Percentiles rank a stretch among this genome's conserved stretches.
Evolutionary conservation across 1,284 basidiomycete genomes (phyloP).

Genomic region (Cryptococcus neoformans): DNA sequence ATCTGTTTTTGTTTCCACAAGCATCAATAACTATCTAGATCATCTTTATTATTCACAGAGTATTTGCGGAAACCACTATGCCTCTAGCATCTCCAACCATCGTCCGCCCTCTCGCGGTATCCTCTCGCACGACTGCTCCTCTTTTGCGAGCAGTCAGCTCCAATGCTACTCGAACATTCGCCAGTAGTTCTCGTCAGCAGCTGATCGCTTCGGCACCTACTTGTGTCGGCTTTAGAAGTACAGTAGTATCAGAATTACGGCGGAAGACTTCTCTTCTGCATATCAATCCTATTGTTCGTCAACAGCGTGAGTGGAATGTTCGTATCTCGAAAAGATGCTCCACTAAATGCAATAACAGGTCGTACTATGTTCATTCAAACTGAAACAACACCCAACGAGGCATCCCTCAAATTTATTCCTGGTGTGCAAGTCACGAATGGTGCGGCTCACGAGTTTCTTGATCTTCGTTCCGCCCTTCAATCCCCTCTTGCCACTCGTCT

Average conservation of each 20-base stretch:
- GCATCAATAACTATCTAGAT: too few species aligned
- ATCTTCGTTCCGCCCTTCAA: slow-evolving; percentile 74
- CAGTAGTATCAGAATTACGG: slow-evolving; percentile 3
- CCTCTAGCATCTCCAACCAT: slow-evolving; percentile 1
- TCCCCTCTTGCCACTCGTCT: slow-evolving; percentile 91
- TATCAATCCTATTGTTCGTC: not conserved
- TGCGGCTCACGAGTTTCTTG: slow-evolving; percentile 86
- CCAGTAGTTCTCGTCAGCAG: slow-evolving; percentile 10
- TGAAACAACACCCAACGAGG: slow-evolving; percentile 94
- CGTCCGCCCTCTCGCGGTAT: slow-evolving; percentile 30
- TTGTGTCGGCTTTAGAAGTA: not conserved
- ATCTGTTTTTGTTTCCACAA: not conserved
- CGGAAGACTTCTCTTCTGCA: slow-evolving; percentile 1
- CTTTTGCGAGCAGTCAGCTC: not conserved
- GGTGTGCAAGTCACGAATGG: slow-evolving; percentile 77
- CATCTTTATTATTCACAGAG: not conserved
- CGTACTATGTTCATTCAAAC: slow-evolving; percentile 97
- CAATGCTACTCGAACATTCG: slow-evolving; percentile 12
- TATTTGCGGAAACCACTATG: slow-evolving; percentile 1
- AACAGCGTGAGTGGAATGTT: slow-evolving; percentile 19
- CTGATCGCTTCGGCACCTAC: slow-evolving; percentile 2
- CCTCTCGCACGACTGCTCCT: slow-evolving; percentile 13
- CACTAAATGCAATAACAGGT: slow-evolving; percentile 49
- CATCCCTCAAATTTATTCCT: slow-evolving; percentile 97
- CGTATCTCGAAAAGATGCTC: not conserved